Base-by-base conservation (phyloP, 2,329 filamentous ascomycete genomes). In the Alternaria atra region DNA sequence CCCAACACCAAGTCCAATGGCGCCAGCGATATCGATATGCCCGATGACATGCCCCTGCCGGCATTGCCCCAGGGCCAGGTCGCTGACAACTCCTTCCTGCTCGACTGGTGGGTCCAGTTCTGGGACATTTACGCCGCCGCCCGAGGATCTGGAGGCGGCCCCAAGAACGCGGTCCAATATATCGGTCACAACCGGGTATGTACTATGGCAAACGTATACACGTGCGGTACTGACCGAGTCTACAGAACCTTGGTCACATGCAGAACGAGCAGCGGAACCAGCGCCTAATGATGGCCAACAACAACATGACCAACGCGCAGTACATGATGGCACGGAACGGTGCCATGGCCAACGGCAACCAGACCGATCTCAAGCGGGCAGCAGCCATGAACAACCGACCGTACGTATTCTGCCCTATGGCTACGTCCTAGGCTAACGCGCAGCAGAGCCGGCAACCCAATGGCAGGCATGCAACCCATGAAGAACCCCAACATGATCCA, bases 51-150 rank as follows among this genome's bases (percentile, higher is more conserved):
- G 39, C 94, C 94, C 5, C 85, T 87, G 6, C 90, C 93, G 12
- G 89, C 88, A 64, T 83, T 93, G 6, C 88, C 89, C 12, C 85
- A 66, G 37, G 67, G 84, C 75, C 86, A 86, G 50, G 84, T 84
- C 62, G 86, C 86, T 55, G 91, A 90, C 72, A 91, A 87, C 64
- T 92, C 92, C 27, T 98, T 99, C 74, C 84, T 99, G n/a, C 91
- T 93, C 70, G 95, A 98, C 74, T 99, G 95, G 95, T 99, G 96
- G 83, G 92, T 90, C 74, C 86, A 97, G 53, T 99, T 99, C 79
- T 98, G 93, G 93, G 95, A 99, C 73, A 93, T 98, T 70, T 96
- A 91, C 80, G 89, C 89, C 74, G 92, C 93, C 57, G 91, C 94
- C 76, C 91, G 92, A 73, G 87, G 85, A 72, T 64, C 68, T 30